Percentiles rank a stretch among this genome's conserved stretches.
These are phyloP conservation scores for Leucocoprinus sp. DNA, from an alignment of 768 basidiomycete species.

Conservation along the genomic window DNA sequence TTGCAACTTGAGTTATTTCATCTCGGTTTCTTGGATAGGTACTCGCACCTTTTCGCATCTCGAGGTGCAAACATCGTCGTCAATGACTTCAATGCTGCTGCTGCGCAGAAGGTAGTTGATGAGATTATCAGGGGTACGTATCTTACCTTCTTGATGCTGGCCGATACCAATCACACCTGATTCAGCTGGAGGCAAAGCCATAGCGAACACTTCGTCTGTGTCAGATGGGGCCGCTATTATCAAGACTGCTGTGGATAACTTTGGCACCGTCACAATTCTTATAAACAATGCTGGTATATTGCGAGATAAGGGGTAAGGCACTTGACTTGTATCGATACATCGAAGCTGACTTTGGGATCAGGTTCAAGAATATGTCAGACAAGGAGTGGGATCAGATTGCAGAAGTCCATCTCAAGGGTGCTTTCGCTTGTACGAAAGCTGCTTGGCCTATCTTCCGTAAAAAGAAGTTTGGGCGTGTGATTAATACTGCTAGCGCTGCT, in stretches of 20 bases:
- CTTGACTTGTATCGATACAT: not conserved
- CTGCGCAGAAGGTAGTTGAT: conserved; percentile 88
- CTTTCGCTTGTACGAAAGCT: conserved; percentile 88
- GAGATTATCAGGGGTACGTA: conserved; percentile 72
- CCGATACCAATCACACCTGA: not conserved
- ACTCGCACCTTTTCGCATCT: conserved; percentile 87
- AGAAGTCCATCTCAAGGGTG: conserved; percentile 89
- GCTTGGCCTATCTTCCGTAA: conserved; percentile 95
- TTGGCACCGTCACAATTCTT: conserved; percentile 78
- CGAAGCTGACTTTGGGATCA: conserved; percentile 20
- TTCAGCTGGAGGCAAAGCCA: conserved; percentile 85
- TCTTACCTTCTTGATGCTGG: not conserved
- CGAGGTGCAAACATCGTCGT: conserved; percentile 92
- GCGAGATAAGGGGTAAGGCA: conserved; percentile 62
- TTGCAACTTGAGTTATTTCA: conserved; percentile 4
- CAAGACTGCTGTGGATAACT: conserved; percentile 75
- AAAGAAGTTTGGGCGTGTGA: conserved; percentile 88
- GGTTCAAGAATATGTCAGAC: conserved; percentile 97
- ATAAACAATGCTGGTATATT: conserved; percentile 96
- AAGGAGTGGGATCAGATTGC: conserved; percentile 86
- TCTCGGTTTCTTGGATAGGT: conserved; percentile 39
- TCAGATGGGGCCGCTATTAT: conserved; percentile 84
- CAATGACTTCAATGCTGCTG: conserved; percentile 84
- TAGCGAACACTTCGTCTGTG: conserved; percentile 79
- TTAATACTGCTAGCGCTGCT: conserved; percentile 94